phyloP scores from a whole-genome alignment of 345 rosid species.

The Eutrema japonicum region DNA sequence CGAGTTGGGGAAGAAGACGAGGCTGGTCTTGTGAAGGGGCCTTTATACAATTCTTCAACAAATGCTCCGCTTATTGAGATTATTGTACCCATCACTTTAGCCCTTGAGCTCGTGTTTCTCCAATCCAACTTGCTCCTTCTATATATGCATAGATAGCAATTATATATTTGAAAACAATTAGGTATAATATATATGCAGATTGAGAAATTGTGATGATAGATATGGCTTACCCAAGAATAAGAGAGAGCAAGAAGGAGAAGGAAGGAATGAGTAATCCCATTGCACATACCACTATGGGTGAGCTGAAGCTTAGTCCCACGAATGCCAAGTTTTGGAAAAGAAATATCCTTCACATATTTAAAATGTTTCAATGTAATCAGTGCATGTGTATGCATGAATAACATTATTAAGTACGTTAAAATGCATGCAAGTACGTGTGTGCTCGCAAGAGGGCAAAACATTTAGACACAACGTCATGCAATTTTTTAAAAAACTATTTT shows the following conservation, averaged over 20 bases:
- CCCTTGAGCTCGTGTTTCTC: constrained; percentile 54
- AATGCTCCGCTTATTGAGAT: constrained; percentile 61
- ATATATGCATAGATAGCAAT: not conserved
- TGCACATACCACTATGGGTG: constrained; percentile 82
- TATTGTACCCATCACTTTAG: constrained; percentile 58
- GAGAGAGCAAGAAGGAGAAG: constrained; percentile 63
- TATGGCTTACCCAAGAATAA: constrained; percentile 57
- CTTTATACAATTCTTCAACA: constrained; percentile 57
- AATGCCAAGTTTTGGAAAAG: constrained; percentile 70
- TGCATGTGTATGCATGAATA: constrained; percentile 13
- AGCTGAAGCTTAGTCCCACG: constrained; percentile 68
- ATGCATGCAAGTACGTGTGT: constrained; percentile 24
- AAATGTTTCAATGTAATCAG: constrained; percentile 22
- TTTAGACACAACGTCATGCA: constrained; percentile 15
- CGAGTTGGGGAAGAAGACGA: constrained; percentile 44
- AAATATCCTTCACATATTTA: constrained; percentile 51
- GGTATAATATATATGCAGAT: not conserved
- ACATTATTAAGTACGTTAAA: constrained; percentile 11
- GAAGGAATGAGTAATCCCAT: constrained; percentile 76
- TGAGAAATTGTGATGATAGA: not conserved
- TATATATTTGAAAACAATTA: constrained; percentile 3
- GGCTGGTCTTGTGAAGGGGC: constrained; percentile 56
- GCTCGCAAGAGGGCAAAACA: not conserved
- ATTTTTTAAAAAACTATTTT: not conserved
- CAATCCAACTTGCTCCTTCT: constrained; percentile 58